Evolutionary conservation across 768 basidiomycete species (phyloP), one percentile per base, ranked within the genome.

Genomic region (Tephrocybe sp.): DNA sequence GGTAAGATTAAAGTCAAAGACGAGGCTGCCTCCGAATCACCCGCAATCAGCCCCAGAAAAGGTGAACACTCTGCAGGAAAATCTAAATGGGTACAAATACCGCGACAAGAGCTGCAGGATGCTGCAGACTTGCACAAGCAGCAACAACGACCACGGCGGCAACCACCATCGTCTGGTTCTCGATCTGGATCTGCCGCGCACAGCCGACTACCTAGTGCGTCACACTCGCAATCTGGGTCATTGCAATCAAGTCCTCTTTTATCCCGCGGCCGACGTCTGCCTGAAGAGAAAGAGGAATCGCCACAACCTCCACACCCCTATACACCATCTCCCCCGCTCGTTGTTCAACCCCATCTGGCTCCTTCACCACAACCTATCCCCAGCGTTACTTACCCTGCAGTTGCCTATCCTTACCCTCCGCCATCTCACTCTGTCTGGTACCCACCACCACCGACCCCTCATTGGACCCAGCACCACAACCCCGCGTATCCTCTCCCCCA

Each of bases 41-140:
- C n/a, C 19, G 12, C 33, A 8, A 32, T 49, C 20, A 48, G 58
- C 13, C 46, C 60, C 5, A 61, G 59, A 45, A 68, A 68, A 60
- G 57, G 66, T 68, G 49, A 53, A 65, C 65, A 23, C 45, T 49
- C n/a, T 39, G 34, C 7, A 67, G 65, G 75, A 5, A 84, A 83
- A 67, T 83, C 75, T 5, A 84, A 83, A 67, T 84, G 83, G 83
- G 73, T 77, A 0, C 71, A 73, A n/a, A 79, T 84, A 38, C 80
- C 82, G 2, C 68, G 78, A 0, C 67, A 73, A 46, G 82, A 84
- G 57, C 68, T 83, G 13, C 78, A 78, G 58, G 79, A 78, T 5
- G 73, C 80, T 13, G 72, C 75, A 10, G 79, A 82, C 54, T 56
- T 58, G 5, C 39, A 39, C 41, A 60, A 56, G 12, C 34, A 35